Percentiles rank a stretch among this genome's conserved stretches.
Conservation (phyloP, 2,329 filamentous ascomycete species). For the Trichophyton simii region DNA sequence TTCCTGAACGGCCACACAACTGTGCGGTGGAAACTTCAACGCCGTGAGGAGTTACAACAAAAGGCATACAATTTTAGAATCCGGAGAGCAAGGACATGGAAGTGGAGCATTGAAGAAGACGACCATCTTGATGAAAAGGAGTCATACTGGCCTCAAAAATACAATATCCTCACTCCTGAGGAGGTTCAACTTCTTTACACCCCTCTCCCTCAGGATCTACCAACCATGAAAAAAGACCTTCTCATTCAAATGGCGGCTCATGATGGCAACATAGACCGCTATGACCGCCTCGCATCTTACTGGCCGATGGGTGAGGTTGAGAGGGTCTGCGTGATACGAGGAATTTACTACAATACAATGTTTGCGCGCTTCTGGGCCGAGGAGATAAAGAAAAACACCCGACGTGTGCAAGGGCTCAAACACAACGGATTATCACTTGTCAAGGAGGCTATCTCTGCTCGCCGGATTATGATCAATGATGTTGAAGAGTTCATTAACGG, state of each 20-base stretch:
- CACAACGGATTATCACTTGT: neutral
- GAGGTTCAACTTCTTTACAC: conserved; percentile 16
- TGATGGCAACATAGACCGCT: conserved; percentile 31
- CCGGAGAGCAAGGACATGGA: neutral
- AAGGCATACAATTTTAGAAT: neutral
- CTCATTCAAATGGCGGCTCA: conserved; percentile 30
- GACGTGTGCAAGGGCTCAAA: neutral
- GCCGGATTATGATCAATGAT: conserved; percentile 10
- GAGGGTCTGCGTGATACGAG: conserved; percentile 19
- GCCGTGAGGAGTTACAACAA: conserved; percentile 8
- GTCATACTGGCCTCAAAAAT: conserved; percentile 2
- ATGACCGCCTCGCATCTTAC: conserved; percentile 24
- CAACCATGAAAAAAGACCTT: conserved; percentile 27
- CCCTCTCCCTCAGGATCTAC: conserved; percentile 28
- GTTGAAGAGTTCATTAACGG: neutral
- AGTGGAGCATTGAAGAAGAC: conserved; percentile 5
- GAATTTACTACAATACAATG: conserved; percentile 28
- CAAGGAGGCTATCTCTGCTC: conserved; percentile 5
- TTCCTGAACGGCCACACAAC: conserved; percentile 28
- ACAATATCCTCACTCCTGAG: conserved; percentile 21
- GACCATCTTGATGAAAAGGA: neutral
- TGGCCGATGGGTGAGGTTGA: conserved; percentile 17
- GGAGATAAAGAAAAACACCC: neutral
- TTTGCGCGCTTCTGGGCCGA: conserved; percentile 19
- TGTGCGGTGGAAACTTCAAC: conserved; percentile 19